A percentile compares a stretch with the other conserved stretches of the same genome.
Conservation (phyloP, 176 grass and related monocot genomes). For the Bothriochloa decipiens region DNA sequence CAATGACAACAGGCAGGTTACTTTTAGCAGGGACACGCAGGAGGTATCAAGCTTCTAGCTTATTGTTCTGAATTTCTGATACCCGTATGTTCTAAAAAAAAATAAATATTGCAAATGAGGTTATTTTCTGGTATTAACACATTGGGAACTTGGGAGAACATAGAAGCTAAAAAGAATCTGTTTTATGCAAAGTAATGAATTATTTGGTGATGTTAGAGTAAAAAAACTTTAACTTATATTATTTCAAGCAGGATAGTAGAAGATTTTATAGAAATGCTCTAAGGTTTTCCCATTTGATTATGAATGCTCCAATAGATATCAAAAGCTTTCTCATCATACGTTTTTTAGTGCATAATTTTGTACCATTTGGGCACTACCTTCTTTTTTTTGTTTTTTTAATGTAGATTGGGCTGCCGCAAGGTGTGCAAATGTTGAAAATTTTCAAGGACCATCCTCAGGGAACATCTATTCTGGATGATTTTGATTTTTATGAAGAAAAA, state of each 20-base stretch:
- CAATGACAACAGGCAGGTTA: slow-evolving; percentile 69
- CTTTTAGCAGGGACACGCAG: slow-evolving; percentile 86
- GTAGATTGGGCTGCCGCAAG: slow-evolving; percentile 77
- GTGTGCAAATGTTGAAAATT: slow-evolving; percentile 71
- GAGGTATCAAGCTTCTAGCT: slow-evolving; percentile 59
- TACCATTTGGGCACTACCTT: not conserved
- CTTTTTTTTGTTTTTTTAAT: not conserved
- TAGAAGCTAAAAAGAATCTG: slow-evolving; percentile 13
- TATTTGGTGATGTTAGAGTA: slow-evolving; percentile 4
- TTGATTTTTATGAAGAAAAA: slow-evolving; percentile 69
- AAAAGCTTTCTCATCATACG: slow-evolving; percentile 5
- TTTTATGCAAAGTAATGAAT: not conserved
- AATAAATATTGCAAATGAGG: slow-evolving; percentile 13
- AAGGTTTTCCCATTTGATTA: slow-evolving; percentile 5
- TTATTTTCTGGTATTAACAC: slow-evolving; percentile 1
- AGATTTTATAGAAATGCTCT: slow-evolving; percentile 3
- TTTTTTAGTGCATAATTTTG: not conserved
- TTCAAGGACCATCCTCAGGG: slow-evolving; percentile 59
- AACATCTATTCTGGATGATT: slow-evolving; percentile 69
- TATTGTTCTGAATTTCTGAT: slow-evolving; percentile 4
- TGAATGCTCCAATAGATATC: not conserved
- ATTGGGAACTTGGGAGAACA: not conserved
- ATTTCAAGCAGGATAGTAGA: slow-evolving; percentile 1
- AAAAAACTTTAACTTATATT: not conserved
- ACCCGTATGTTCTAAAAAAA: not conserved